These are phyloP conservation scores for Puccinia hordei DNA, from an alignment of 1,284 basidiomycete genomes.

Conservation along the genomic window DNA sequence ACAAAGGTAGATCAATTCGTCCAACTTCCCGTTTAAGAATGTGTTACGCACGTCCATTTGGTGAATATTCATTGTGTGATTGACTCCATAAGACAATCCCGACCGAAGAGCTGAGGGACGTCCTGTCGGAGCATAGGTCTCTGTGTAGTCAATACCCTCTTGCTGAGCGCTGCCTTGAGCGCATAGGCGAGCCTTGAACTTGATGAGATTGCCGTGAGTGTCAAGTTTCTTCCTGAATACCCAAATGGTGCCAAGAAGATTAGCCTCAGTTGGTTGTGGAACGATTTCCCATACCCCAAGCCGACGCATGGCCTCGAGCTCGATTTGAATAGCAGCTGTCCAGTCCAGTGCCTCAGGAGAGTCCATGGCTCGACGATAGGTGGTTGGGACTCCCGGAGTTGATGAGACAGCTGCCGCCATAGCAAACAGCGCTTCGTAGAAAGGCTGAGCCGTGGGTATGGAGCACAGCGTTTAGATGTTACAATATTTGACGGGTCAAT, in stretches of 20 bases:
- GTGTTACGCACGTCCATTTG: slow-evolving; percentile 12
- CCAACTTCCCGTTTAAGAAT: not conserved
- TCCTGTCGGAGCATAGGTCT: slow-evolving; percentile 23
- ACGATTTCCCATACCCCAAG: not conserved
- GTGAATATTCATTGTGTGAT: not conserved
- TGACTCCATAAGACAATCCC: not conserved
- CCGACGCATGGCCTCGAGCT: too few species aligned
- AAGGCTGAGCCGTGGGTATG: not conserved
- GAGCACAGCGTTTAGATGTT: not conserved
- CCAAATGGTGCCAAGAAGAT: slow-evolving; percentile 4
- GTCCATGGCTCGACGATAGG: too few species aligned
- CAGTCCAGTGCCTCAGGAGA: too few species aligned
- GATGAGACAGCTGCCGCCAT: too few species aligned
- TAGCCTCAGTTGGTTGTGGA: not conserved
- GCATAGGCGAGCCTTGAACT: slow-evolving; percentile 15
- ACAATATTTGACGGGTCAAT: slow-evolving; percentile 17
- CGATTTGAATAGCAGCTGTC: too few species aligned
- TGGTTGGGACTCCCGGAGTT: too few species aligned
- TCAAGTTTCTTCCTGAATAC: not conserved
- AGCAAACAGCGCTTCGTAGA: not conserved
- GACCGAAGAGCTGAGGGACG: not conserved
- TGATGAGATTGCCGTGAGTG: not conserved
- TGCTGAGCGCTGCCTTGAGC: slow-evolving; percentile 7
- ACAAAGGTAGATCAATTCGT: not conserved
- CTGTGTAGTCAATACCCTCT: slow-evolving; percentile 15